A percentile compares a stretch with the other conserved stretches of the same genome.
Conservation (phyloP, 805 yeast genomes). For the Teunomyces kruisii region DNA sequence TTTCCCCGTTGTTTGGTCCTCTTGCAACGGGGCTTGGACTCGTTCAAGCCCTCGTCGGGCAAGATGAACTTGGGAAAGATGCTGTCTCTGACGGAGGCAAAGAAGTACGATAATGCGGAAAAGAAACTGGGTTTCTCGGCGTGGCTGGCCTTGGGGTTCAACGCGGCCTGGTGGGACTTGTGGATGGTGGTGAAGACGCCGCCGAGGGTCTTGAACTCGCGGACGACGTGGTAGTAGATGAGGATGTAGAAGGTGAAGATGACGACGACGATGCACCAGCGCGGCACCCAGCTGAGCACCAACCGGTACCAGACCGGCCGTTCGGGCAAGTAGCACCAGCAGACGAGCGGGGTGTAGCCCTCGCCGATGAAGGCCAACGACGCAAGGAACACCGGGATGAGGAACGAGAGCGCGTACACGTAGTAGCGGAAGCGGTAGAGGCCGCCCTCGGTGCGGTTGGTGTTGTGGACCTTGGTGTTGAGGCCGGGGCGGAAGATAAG, state of each 20-base stretch:
- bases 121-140: constrained; percentile 22
- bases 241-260: constrained; percentile 66
- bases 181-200: constrained; percentile 41
- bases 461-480: constrained; percentile 40
- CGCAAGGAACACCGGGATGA: constrained; percentile 68
- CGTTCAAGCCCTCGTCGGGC: constrained; percentile 18
- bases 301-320: constrained; percentile 71
- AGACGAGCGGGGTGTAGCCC: constrained; percentile 56
- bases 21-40: too few species aligned
- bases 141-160: constrained; percentile 12
- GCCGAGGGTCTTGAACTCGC: constrained; percentile 57
- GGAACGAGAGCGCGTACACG: constrained; percentile 57
- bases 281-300: constrained; percentile 78
- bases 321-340: constrained; percentile 80
- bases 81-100: constrained; percentile 19
- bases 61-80: constrained; percentile 28
- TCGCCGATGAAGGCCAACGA: constrained; percentile 64
- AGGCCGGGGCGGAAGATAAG: constrained; percentile 64
- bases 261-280: constrained; percentile 63
- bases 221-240: constrained; percentile 70
- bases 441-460: constrained; percentile 64
- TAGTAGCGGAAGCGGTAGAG: constrained; percentile 55
- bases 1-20: too few species aligned
- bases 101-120: constrained; percentile 31
- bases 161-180: constrained; percentile 10